These are phyloP conservation scores for Leucogyrophana mollusca DNA, from an alignment of 768 basidiomycete species.

Conservation along the genomic window DNA sequence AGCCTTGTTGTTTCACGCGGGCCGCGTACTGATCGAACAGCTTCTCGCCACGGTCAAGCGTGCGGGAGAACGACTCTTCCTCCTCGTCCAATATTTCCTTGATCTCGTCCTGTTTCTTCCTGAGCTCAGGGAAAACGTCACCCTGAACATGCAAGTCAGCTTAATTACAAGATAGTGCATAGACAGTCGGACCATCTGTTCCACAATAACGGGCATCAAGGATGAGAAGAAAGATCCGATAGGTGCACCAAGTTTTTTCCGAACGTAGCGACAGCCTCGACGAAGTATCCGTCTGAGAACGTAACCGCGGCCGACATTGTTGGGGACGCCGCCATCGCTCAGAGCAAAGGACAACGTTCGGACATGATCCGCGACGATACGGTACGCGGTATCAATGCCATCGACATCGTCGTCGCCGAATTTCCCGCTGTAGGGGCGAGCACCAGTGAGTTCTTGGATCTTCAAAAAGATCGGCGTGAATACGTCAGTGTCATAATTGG, in stretches of 20 bases:
- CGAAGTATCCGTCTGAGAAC: slow-evolving; percentile 93
- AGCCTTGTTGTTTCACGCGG: slow-evolving; percentile 59
- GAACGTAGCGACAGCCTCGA: slow-evolving; percentile 91
- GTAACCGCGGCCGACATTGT: slow-evolving; percentile 95
- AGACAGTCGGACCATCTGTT: slow-evolving; percentile 69
- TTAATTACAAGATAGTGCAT: background rate
- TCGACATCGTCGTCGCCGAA: slow-evolving; percentile 95
- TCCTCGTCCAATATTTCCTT: slow-evolving; percentile 97
- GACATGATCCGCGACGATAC: slow-evolving; percentile 95
- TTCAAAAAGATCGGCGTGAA: slow-evolving; percentile 86
- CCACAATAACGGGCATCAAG: slow-evolving; percentile 84
- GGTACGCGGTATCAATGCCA: slow-evolving; percentile 96
- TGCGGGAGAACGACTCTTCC: slow-evolving; percentile 96
- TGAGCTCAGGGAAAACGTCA: slow-evolving; percentile 89
- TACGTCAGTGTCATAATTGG: slow-evolving; percentile 98
- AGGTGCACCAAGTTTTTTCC: slow-evolving; percentile 89
- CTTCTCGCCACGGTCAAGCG: slow-evolving; percentile 94
- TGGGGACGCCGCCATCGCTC: slow-evolving; percentile 94
- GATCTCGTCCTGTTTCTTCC: slow-evolving; percentile 74
- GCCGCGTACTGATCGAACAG: slow-evolving; percentile 88
- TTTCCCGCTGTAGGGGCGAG: slow-evolving; percentile 82
- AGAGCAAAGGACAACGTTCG: slow-evolving; percentile 94
- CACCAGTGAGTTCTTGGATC: slow-evolving; percentile 87
- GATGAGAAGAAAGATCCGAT: slow-evolving; percentile 96
- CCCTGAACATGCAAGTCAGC: slow-evolving; percentile 48